Percentiles rank a stretch among this genome's conserved stretches.
These are phyloP conservation scores for Phytophthora melonis DNA, from an alignment of 352 stramenopile species.

Conservation along the genomic window DNA sequence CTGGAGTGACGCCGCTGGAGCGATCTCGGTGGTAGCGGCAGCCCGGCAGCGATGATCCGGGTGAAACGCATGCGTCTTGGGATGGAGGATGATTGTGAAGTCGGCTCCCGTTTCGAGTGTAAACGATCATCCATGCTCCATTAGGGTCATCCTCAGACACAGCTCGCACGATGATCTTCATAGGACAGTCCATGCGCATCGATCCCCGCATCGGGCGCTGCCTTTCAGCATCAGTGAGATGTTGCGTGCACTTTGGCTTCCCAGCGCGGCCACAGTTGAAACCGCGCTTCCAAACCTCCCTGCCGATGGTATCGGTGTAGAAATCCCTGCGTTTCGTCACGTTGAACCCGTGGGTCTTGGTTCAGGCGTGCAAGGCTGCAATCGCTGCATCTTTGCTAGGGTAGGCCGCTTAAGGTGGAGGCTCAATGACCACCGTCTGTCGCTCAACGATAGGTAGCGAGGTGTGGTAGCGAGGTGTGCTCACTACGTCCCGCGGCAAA, in stretches of 20 bases:
- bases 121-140: slow-evolving; percentile 23
- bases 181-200: slow-evolving; percentile 13
- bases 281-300: slow-evolving; percentile 14
- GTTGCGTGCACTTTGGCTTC: slow-evolving; percentile 13
- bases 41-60: slow-evolving; percentile 11
- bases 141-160: slow-evolving; percentile 8
- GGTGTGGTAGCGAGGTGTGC: background rate
- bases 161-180: slow-evolving; percentile 15
- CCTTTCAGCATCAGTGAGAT: slow-evolving; percentile 14
- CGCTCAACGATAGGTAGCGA: background rate
- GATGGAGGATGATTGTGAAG: slow-evolving; percentile 20
- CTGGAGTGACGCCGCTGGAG: slow-evolving; percentile 4
- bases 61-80: slow-evolving; percentile 15
- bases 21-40: background rate
- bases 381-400: slow-evolving; percentile 1
- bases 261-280: slow-evolving; percentile 24
- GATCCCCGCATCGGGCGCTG: slow-evolving; percentile 11
- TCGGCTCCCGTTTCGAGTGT: slow-evolving; percentile 22
- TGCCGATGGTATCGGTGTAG: background rate
- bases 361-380: slow-evolving; percentile 17
- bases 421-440: background rate
- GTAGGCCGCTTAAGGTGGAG: background rate
- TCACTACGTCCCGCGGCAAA: background rate
- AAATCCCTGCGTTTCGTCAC: slow-evolving; percentile 20
- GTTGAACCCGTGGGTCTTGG: slow-evolving; percentile 25